A percentile compares a stretch with the other conserved stretches of the same genome.
These are phyloP conservation scores for Rutstroemia sp. DNA, from an alignment of 2,329 filamentous ascomycete species.

Conservation along the genomic window DNA sequence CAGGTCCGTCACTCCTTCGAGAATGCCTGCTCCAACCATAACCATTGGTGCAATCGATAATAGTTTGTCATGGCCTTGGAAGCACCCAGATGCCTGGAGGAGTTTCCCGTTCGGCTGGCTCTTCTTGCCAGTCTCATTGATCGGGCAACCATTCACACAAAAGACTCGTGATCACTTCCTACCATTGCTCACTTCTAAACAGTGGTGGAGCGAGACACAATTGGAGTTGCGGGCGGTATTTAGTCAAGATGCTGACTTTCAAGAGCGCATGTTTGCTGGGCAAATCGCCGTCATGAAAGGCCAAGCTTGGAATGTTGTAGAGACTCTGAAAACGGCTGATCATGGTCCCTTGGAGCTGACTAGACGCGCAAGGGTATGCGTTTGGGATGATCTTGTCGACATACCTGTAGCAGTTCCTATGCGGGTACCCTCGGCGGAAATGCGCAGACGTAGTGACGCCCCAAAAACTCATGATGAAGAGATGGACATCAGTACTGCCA, in stretches of 20 bases:
- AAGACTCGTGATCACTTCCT: slow-evolving; percentile 91
- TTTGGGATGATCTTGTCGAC: slow-evolving; percentile 97
- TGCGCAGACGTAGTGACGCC: slow-evolving; percentile 56
- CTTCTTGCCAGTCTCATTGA: slow-evolving; percentile 91
- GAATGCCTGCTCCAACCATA: slow-evolving; percentile 39
- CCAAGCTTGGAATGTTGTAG: slow-evolving; percentile 98
- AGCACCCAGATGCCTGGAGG: slow-evolving; percentile 61
- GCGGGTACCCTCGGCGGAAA: slow-evolving; percentile 76
- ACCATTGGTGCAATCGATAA: slow-evolving; percentile 93
- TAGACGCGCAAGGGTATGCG: slow-evolving; percentile 80
- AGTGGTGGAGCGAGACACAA: slow-evolving; percentile 96
- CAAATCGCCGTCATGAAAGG: slow-evolving; percentile 99
- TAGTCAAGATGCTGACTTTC: slow-evolving; percentile 87
- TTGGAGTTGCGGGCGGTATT: slow-evolving; percentile 80
- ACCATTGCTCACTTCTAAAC: slow-evolving; percentile 86
- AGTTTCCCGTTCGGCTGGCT: slow-evolving; percentile 98
- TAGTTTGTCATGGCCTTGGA: slow-evolving; percentile 87
- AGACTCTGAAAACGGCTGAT: slow-evolving; percentile 86
- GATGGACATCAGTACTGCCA: slow-evolving; percentile 78
- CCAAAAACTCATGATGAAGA: slow-evolving; percentile 59
- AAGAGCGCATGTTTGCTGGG: slow-evolving; percentile 97
- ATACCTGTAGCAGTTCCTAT: slow-evolving; percentile 91
- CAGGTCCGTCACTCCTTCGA: slow-evolving; percentile 33
- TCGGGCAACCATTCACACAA: slow-evolving; percentile 92
- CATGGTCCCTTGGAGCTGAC: slow-evolving; percentile 93